Base-by-base conservation (phyloP, 2,329 filamentous ascomycete species). In the Penicillium sp. region DNA sequence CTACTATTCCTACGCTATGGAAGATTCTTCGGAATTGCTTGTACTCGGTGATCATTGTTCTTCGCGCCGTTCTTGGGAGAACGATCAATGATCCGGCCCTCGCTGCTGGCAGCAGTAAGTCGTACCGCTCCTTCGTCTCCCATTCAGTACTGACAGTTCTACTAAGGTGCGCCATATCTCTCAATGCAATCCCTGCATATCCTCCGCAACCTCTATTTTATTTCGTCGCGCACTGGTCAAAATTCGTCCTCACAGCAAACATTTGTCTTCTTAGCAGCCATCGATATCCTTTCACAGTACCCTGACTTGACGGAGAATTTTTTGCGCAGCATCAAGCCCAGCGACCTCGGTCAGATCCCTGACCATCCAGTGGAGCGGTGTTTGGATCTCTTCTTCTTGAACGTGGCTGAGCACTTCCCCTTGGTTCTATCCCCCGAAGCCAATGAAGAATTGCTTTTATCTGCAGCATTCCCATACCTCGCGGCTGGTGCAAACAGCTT, bases 341-440 rank as follows among this genome's bases (percentile, higher is more conserved):
- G 72, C 39, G 75, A 81, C 52, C 68, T 80, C 16, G 79, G 81
- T 38, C 72, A 77, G 36, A 83, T 88, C 29, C 82, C 87, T 0
- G 72, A 75, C 6, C 82, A 87, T 58, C 84, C 87, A 5, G 76
- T 90, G 2, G 83, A 90, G 60, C 81, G 88, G 52, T 86, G 82
- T 16, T 76, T 93, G n/a, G 88, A 94, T 66, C 81, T 95, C 15
- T 96, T 90, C 75, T 95, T 95, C 72, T 81, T 96, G 57, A 94
- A 95, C 66, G 83, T 87, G 0, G 86, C 89, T 2, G 92, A 96
- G 69, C 89, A 95, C 69, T 85, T 96, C 54, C 86, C 90, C 0
- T 77, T 91, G 8, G 76, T 84, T 2, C 73, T 96, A 1, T 77
- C 88, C 0, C 80, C 87, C 0, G 74, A 80, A 3, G 80, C 83